phyloP scores from a whole-genome alignment of 768 basidiomycete species.

The Phanerochaete carnosa region DNA sequence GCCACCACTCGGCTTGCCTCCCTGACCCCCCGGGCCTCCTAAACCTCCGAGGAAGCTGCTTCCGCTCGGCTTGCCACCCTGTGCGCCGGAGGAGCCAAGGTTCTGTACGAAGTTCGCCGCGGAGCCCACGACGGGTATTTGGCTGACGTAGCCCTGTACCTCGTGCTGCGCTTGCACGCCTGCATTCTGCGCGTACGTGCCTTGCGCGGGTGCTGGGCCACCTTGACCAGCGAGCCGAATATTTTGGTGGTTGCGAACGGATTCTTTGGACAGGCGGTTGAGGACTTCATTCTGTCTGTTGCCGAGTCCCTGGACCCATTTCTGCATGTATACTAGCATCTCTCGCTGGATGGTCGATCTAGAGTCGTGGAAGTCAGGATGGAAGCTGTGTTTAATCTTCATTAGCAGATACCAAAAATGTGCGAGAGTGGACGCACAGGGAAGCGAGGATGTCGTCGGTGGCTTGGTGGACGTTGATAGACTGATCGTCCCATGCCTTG shows the following conservation, averaged over 20 bases:
- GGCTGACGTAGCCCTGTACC: constrained; percentile 30
- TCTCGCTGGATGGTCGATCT: constrained; percentile 66
- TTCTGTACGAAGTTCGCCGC: constrained; percentile 9
- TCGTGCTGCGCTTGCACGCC: constrained; percentile 48
- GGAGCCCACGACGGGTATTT: constrained; percentile 12
- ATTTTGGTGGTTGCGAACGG: constrained; percentile 73
- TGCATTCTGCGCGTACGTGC: constrained; percentile 44
- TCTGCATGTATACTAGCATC: constrained; percentile 67
- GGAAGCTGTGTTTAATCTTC: constrained; percentile 50
- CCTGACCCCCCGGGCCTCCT: neutral
- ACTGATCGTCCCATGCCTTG: constrained; percentile 79
- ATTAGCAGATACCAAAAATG: neutral
- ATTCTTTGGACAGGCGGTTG: constrained; percentile 55
- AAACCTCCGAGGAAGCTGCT: too few species aligned
- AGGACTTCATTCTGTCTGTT: constrained; percentile 46
- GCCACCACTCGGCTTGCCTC: neutral
- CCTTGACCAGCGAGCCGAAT: constrained; percentile 55
- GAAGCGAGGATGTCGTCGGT: constrained; percentile 65
- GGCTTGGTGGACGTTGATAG: constrained; percentile 50
- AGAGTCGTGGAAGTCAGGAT: constrained; percentile 74
- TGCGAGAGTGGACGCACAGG: constrained; percentile 43
- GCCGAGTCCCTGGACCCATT: constrained; percentile 57
- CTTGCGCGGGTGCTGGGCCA: constrained; percentile 41
- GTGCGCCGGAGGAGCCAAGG: neutral
- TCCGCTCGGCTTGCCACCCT: neutral